Evolutionary conservation across 805 yeast genomes (phyloP).

Genomic region (Barnettozyma pratensis): DNA sequence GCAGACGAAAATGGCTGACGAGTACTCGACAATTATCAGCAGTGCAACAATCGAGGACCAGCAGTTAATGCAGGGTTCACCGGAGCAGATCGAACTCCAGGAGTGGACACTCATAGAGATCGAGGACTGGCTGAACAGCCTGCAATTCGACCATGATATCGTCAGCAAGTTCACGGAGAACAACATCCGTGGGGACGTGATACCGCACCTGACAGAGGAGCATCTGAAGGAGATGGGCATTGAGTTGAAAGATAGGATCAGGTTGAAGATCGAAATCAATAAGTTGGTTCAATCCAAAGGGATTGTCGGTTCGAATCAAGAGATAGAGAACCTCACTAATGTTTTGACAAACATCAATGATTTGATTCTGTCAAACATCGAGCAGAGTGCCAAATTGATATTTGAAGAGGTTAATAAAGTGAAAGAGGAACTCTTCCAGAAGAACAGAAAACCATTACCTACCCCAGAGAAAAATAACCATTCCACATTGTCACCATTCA

Average conservation of each 20-base stretch:
- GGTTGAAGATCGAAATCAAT: constrained; percentile 54
- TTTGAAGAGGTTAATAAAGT: constrained; percentile 15
- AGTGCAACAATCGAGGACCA: neutral
- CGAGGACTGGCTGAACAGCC: constrained; percentile 20
- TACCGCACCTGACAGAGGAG: constrained; percentile 61
- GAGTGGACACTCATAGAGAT: constrained; percentile 24
- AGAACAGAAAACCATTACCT: constrained; percentile 17
- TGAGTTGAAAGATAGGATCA: constrained; percentile 47
- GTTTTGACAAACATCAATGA: constrained; percentile 12
- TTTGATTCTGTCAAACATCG: constrained; percentile 13
- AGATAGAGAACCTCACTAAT: constrained; percentile 7
- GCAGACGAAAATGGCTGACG: neutral
- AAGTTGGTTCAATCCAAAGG: constrained; percentile 33
- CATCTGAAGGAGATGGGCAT: constrained; percentile 76
- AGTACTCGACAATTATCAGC: neutral
- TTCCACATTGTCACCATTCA: constrained; percentile 24
- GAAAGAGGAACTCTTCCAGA: constrained; percentile 13
- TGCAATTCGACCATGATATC: constrained; percentile 14
- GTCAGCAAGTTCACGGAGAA: constrained; percentile 40
- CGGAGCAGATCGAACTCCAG: neutral
- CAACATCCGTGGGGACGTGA: constrained; percentile 66
- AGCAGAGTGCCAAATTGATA: constrained; percentile 3
- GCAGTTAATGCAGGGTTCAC: neutral
- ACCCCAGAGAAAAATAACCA: constrained; percentile 17
- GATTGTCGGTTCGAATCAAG: constrained; percentile 8